Percentiles rank a stretch among this genome's conserved stretches.
phyloP scores from a whole-genome alignment of 371 early-diverging fungal genomes.

The Lichtheimia hyalospora region DNA sequence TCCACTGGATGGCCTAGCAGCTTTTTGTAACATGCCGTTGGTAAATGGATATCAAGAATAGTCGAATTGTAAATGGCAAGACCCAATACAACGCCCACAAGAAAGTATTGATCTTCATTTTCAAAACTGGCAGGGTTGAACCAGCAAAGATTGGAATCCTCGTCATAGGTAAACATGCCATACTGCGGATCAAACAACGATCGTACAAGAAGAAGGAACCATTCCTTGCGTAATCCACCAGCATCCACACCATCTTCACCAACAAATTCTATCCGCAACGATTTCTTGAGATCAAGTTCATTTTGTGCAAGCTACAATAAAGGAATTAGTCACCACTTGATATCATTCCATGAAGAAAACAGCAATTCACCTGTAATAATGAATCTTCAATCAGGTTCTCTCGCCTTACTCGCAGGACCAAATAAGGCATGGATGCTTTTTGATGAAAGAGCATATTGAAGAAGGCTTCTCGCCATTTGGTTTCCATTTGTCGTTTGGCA shows the following conservation, averaged over 20 bases:
- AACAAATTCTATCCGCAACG: conserved; percentile 81
- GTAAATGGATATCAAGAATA: conserved; percentile 88
- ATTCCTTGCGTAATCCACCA: conserved; percentile 97
- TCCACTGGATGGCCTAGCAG: conserved; percentile 69
- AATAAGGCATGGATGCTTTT: conserved; percentile 75
- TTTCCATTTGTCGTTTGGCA: conserved; percentile 85
- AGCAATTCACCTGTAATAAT: conserved; percentile 51
- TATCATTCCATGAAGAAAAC: background rate
- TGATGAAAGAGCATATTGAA: conserved; percentile 87
- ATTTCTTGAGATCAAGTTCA: conserved; percentile 82
- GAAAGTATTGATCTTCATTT: conserved; percentile 84
- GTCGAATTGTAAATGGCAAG: conserved; percentile 93
- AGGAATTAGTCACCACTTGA: background rate
- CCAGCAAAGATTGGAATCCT: conserved; percentile 85
- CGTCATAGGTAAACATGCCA: conserved; percentile 72
- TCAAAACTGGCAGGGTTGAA: conserved; percentile 89
- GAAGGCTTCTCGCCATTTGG: conserved; percentile 74
- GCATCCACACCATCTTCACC: conserved; percentile 93
- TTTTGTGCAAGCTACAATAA: conserved; percentile 58
- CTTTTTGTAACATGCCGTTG: conserved; percentile 93
- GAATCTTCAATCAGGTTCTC: conserved; percentile 87
- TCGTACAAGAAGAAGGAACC: conserved; percentile 88
- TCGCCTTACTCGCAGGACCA: conserved; percentile 80
- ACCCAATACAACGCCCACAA: conserved; percentile 93
- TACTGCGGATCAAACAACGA: conserved; percentile 92